Conservation (phyloP, 805 yeast species). For the Scheffersomyces coipomensis region DNA sequence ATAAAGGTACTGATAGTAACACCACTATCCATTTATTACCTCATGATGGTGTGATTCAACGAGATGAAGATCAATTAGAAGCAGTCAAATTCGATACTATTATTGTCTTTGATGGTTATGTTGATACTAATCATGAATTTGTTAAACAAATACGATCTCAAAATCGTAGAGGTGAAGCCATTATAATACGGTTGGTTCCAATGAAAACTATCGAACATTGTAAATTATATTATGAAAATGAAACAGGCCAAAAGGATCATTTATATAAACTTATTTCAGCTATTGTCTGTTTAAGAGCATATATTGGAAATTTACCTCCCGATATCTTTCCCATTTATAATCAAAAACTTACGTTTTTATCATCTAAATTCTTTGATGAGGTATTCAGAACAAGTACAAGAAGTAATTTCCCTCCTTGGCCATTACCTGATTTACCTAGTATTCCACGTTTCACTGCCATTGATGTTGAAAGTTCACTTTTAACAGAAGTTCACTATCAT, state of each 20-base stretch:
- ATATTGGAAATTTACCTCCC: slow-evolving; percentile 79
- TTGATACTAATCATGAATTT: slow-evolving; percentile 40
- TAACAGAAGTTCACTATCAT: slow-evolving; percentile 71
- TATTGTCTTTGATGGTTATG: slow-evolving; percentile 62
- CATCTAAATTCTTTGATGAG: slow-evolving; percentile 55
- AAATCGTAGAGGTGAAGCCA: slow-evolving; percentile 37
- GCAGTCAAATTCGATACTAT: slow-evolving; percentile 52
- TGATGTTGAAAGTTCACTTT: slow-evolving; percentile 77
- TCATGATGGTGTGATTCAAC: slow-evolving; percentile 21
- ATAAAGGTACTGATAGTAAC: slow-evolving; percentile 7
- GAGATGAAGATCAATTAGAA: slow-evolving; percentile 21
- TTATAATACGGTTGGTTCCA: slow-evolving; percentile 69
- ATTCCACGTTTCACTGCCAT: slow-evolving; percentile 61
- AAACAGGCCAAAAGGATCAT: slow-evolving; percentile 30
- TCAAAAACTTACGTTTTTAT: slow-evolving; percentile 60
- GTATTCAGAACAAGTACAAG: slow-evolving; percentile 15
- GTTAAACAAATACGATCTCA: slow-evolving; percentile 25
- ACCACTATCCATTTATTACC: slow-evolving; percentile 45
- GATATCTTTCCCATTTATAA: slow-evolving; percentile 74
- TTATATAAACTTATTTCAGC: slow-evolving; percentile 76
- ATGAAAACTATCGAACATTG: slow-evolving; percentile 85
- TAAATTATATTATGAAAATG: slow-evolving; percentile 42
- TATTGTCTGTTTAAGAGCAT: slow-evolving; percentile 75
- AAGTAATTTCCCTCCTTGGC: slow-evolving; percentile 55
- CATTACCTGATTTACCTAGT: slow-evolving; percentile 68